Evolutionary conservation across 2,329 filamentous ascomycete species (phyloP), one percentile per base, ranked within the genome.

Genomic region (Anthostomella pinea): DNA sequence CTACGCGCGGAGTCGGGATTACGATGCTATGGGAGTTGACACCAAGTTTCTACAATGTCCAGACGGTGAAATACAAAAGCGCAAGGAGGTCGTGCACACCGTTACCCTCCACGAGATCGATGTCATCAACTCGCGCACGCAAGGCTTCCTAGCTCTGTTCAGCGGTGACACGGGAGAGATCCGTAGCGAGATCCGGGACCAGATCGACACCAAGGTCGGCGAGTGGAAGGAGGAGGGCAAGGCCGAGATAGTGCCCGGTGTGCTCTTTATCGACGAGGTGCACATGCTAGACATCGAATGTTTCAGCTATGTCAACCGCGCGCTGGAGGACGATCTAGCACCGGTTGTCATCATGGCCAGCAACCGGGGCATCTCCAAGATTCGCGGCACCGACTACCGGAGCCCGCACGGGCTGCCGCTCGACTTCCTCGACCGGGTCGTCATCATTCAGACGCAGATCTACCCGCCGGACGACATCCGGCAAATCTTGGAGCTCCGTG

Each of bases 151-250:
- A 18, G 93, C 93, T 8, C 82, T 98, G 13, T 98, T 98, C 69
- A 96, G 91, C 0, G 93, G 93, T 47, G 93, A 98, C 64, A 98
- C 93, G 2, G 93, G 93, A 52, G 93, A 98, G 72, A 98, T 98
- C 55, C 78, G 93, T 57, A 94, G 87, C 63, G 93, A 98, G 66
- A 91, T 98, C 45, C 83, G 93, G 38, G 91, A 97, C 62, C 93
- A 98, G 71, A 98, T 98, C 74, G 95, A 98, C 70, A 96, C 87
- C 52, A 98, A 98, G 68, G 90, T 98, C 2, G 90, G 84, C 30
- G 93, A 98, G 67, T 98, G 93, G 93, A 96, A 95, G 67, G 93
- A 98, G 65, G 93, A 98, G 67, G 93, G 93, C 68, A 98, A 98
- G 66, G 93, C 93, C 3, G 90, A 95, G 67, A 97, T 98, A 36